Conservation (phyloP, 768 basidiomycete species). For the Termitomyces titanicus region DNA sequence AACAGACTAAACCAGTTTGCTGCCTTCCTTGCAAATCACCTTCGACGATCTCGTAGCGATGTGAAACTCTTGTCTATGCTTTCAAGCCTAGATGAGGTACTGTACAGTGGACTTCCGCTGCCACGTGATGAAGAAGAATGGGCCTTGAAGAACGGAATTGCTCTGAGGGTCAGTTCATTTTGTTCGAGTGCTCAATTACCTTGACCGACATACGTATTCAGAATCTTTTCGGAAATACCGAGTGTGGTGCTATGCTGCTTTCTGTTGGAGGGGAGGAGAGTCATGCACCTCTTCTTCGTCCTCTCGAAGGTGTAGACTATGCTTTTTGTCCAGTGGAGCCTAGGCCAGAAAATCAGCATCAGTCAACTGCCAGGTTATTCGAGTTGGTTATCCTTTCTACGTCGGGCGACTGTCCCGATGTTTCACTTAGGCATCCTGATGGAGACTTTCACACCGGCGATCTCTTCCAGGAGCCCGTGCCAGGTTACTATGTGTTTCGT, state of each 20-base stretch:
- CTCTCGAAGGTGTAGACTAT: constrained; percentile 59
- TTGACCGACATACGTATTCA: constrained; percentile 27
- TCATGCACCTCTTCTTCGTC: constrained; percentile 48
- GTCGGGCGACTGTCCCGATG: constrained; percentile 68
- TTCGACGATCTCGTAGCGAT: constrained; percentile 55
- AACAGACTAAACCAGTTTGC: constrained; percentile 77
- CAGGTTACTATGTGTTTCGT: constrained; percentile 59
- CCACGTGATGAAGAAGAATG: constrained; percentile 70
- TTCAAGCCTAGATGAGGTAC: constrained; percentile 53
- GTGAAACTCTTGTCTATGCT: constrained; percentile 56
- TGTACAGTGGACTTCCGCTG: constrained; percentile 65
- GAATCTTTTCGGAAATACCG: constrained; percentile 81
- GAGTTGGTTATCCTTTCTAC: constrained; percentile 69
- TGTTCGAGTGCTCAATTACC: constrained; percentile 12
- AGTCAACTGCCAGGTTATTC: constrained; percentile 51
- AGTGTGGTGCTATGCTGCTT: constrained; percentile 69
- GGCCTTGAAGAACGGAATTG: constrained; percentile 58
- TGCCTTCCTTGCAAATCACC: constrained; percentile 60
- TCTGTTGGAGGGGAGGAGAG: constrained; percentile 52
- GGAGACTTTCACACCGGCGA: constrained; percentile 81
- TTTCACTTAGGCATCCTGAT: constrained; percentile 52
- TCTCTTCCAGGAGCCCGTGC: constrained; percentile 62
- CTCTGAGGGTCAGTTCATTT: constrained; percentile 46
- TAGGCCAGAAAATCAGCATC: constrained; percentile 40
- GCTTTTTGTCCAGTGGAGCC: constrained; percentile 54